Percentiles rank a stretch among this genome's conserved stretches.
Evolutionary conservation across 805 yeast species (phyloP).

Genomic region (Pichia rugopelliculosa): DNA sequence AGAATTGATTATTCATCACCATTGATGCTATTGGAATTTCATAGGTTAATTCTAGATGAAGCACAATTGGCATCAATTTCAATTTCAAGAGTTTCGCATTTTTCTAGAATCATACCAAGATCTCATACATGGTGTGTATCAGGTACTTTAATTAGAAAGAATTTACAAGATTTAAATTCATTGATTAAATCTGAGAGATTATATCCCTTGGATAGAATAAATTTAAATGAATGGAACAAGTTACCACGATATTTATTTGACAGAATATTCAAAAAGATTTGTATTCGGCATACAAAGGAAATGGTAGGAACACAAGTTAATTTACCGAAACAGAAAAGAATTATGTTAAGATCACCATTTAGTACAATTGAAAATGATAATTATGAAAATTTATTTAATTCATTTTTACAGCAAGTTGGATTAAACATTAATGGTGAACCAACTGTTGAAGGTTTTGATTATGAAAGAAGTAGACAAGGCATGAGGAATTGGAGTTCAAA

Average conservation of each 20-base stretch:
- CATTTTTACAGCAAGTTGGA: constrained; percentile 53
- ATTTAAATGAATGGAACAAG: constrained; percentile 23
- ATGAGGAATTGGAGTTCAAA: constrained; percentile 64
- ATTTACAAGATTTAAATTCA: constrained; percentile 61
- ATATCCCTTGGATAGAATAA: constrained; percentile 48
- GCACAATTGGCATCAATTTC: constrained; percentile 85
- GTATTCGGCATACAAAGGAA: constrained; percentile 76
- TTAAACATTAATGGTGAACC: constrained; percentile 47
- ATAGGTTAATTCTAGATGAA: constrained; percentile 88
- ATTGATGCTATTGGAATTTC: constrained; percentile 70
- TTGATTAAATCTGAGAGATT: constrained; percentile 59
- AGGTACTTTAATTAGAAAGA: constrained; percentile 80
- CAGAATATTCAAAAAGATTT: constrained; percentile 44
- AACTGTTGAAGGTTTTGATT: constrained; percentile 40
- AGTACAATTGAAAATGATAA: constrained; percentile 80
- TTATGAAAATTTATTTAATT: constrained; percentile 55
- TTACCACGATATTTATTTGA: constrained; percentile 34
- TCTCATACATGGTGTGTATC: constrained; percentile 96
- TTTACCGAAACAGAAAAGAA: constrained; percentile 72
- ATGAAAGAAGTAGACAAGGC: constrained; percentile 34
- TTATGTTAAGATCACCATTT: constrained; percentile 65
- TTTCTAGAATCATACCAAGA: constrained; percentile 73
- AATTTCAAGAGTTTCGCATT: constrained; percentile 67
- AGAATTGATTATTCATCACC: constrained; percentile 69
- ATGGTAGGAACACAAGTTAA: constrained; percentile 72